These are phyloP conservation scores for Cercospora canescens DNA, from an alignment of 2,329 filamentous ascomycete species.

Conservation along the genomic window DNA sequence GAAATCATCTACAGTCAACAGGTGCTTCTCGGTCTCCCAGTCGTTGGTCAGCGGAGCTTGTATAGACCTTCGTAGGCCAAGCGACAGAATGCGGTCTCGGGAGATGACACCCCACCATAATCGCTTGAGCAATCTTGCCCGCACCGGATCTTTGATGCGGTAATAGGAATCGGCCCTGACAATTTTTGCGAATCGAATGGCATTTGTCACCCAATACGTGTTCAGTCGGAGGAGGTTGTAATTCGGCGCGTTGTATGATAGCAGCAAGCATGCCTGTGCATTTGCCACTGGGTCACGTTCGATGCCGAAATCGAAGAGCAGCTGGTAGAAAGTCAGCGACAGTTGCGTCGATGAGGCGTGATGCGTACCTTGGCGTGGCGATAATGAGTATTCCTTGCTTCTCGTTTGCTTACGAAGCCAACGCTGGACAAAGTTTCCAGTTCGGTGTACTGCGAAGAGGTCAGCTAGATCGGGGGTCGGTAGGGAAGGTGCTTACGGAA, in stretches of 20 bases:
- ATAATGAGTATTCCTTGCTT: constrained; percentile 24
- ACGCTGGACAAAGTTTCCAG: constrained; percentile 19
- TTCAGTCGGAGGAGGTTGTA: constrained; percentile 26
- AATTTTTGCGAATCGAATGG: constrained; percentile 24
- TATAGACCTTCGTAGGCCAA: constrained; percentile 21
- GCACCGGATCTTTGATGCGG: constrained; percentile 20
- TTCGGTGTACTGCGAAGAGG: constrained; percentile 17
- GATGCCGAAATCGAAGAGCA: constrained; percentile 25
- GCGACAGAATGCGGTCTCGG: constrained; percentile 23
- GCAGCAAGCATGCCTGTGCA: constrained; percentile 23
- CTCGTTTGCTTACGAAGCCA: constrained; percentile 25
- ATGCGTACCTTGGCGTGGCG: constrained; percentile 20
- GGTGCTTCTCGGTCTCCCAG: constrained; percentile 24
- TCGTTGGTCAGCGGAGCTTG: constrained; percentile 18
- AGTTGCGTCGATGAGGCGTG: no score
- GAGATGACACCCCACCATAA: constrained; percentile 27
- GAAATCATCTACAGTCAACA: constrained; percentile 22
- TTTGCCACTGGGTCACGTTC: constrained; percentile 23
- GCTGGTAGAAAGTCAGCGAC: constrained; percentile 11
- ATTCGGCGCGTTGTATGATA: constrained; percentile 24
- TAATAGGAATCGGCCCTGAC: constrained; percentile 22
- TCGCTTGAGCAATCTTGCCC: constrained; percentile 21
- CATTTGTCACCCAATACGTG: constrained; percentile 26
- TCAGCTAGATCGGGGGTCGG: neutral
- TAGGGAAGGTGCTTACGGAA: constrained; percentile 11